Evolutionary conservation across 345 rosid genomes (phyloP).

Genomic region (Eutrema yunnanense): DNA sequence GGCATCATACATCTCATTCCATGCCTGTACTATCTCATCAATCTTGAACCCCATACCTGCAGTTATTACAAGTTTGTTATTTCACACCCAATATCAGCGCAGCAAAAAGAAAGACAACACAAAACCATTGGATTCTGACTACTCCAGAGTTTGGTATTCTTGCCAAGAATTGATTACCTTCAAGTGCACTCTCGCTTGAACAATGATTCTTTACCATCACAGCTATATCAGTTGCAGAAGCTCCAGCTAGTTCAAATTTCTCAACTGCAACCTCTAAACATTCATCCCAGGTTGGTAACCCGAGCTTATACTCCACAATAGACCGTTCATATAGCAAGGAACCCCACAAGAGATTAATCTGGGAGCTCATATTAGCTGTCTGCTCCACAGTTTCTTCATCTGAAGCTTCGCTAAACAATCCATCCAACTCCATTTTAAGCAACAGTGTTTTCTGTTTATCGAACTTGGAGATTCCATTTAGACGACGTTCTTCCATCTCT

Average conservation of each 20-base stretch:
- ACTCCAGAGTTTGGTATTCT: background rate
- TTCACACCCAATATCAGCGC: background rate
- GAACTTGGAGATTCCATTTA: slow-evolving; percentile 76
- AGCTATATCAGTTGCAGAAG: slow-evolving; percentile 91
- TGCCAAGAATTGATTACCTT: slow-evolving; percentile 46
- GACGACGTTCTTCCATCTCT: slow-evolving; percentile 82
- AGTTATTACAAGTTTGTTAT: slow-evolving; percentile 6
- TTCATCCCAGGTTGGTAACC: slow-evolving; percentile 95
- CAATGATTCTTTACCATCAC: slow-evolving; percentile 98
- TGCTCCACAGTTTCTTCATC: slow-evolving; percentile 78
- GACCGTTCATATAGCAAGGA: slow-evolving; percentile 93
- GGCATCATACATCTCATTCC: slow-evolving; percentile 99
- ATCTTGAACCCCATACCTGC: slow-evolving; percentile 90
- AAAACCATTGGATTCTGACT: background rate
- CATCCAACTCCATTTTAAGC: slow-evolving; percentile 65
- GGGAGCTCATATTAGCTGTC: slow-evolving; percentile 80
- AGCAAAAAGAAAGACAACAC: background rate
- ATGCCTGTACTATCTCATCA: slow-evolving; percentile 95
- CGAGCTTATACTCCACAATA: slow-evolving; percentile 82
- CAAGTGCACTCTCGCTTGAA: slow-evolving; percentile 73
- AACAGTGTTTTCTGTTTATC: slow-evolving; percentile 60
- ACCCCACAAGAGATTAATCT: slow-evolving; percentile 94
- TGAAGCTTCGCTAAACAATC: slow-evolving; percentile 49
- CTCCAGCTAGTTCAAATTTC: slow-evolving; percentile 97
- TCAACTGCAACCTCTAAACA: slow-evolving; percentile 96